Base-by-base conservation (phyloP, 768 basidiomycete species). In the Fomitopsis pulvina region DNA sequence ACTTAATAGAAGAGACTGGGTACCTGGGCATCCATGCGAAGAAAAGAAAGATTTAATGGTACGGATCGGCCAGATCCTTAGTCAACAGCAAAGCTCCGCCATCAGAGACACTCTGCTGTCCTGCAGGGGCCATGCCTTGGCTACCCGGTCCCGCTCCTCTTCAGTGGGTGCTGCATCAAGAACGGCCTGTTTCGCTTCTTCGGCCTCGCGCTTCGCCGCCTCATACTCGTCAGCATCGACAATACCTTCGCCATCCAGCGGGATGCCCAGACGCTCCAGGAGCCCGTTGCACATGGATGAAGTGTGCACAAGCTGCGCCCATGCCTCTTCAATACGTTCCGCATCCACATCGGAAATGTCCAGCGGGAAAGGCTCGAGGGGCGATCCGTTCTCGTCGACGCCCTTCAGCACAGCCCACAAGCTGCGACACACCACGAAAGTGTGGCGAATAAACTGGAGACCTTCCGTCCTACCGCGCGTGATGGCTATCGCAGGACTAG, bases 331-430 rank as follows among this genome's bases (percentile, higher is more conserved):
- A 34, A 45, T 45, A 11, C 26, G 50, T 21, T 24, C 24, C 22
- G 25, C 32, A 34, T 51, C 50, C 27, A n/a, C 43, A 22, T 46
- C 50, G 30, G 37, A 30, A n/a, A 51, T 51, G 21, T 51, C 44
- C 34, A 51, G 37, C 16, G 47, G 48, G 28, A 50, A 50, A 6
- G 34, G 47, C 2, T 28, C 42, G 24, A 21, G 18, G 4, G 40
- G 48, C 24, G 25, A 11, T 26, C 40, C 28, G 14, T 29, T 5
- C 18, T 41, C 40, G 43, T 51, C 49, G 37, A 50, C 42, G 21
- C 40, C 49, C 16, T n/a, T n/a, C n/a, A 14, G 20, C n/a, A n/a
- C n/a, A n/a, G n/a, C n/a, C n/a, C n/a, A n/a, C n/a, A n/a, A n/a
- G n/a, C n/a, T n/a, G n/a, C n/a, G n/a, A n/a, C n/a, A n/a, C n/a